phyloP scores from a whole-genome alignment of 441 rosid genomes.

The Corymbia calophylla region DNA sequence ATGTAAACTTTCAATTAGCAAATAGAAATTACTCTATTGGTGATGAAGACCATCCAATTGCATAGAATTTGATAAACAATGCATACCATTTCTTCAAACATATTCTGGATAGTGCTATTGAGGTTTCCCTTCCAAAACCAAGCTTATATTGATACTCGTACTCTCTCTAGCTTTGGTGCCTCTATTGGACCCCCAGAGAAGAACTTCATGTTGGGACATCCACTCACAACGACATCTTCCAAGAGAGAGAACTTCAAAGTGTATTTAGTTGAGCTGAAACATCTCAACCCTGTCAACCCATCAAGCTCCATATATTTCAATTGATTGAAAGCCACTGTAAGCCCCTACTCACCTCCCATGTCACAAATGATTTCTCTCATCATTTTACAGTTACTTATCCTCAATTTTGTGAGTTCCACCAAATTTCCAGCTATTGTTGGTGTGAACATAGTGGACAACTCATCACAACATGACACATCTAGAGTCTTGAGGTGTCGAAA shows the following conservation, averaged over 20 bases:
- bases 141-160: accelerated
- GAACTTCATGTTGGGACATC: background rate
- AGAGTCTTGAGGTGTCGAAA: background rate
- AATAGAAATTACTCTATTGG: background rate
- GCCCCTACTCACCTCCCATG: accelerated
- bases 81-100: background rate
- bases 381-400: background rate
- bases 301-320: background rate
- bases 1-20: background rate
- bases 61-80: no score
- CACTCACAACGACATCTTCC: accelerated
- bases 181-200: background rate
- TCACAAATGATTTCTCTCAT: background rate
- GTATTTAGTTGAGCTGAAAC: accelerated
- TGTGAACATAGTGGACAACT: background rate
- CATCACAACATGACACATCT: background rate
- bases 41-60: background rate
- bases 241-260: background rate
- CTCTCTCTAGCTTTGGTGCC: background rate
- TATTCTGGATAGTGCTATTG: background rate
- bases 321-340: background rate
- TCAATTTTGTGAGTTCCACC: background rate
- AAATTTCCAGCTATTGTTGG: accelerated
- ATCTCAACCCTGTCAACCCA: background rate
- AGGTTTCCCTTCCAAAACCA: background rate